phyloP scores from a whole-genome alignment of 805 yeast species.

The Citeromyces nyonsensis region DNA sequence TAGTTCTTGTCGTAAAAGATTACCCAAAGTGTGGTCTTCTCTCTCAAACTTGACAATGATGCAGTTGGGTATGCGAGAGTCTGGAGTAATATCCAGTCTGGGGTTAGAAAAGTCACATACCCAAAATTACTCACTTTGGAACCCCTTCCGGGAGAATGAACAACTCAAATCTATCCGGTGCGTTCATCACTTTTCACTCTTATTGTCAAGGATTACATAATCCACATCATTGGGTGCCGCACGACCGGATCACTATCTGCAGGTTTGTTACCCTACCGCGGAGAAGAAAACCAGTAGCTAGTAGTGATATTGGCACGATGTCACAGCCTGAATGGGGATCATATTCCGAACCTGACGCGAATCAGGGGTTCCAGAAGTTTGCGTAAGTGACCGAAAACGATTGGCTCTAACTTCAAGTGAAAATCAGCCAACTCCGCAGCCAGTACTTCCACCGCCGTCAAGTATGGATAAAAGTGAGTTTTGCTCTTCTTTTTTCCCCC shows the following conservation, averaged over 20 bases:
- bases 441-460: slow-evolving; percentile 45
- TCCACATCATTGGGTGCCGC: background rate
- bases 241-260: background rate
- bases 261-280: background rate
- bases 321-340: background rate
- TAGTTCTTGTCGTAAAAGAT: slow-evolving; percentile 74
- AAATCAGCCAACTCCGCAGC: slow-evolving; percentile 34
- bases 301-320: background rate
- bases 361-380: background rate
- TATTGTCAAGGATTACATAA: too few relatives aligned
- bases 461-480: slow-evolving; percentile 30
- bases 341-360: background rate
- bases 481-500: background rate
- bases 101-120: background rate
- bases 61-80: slow-evolving; percentile 89
- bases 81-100: slow-evolving; percentile 78
- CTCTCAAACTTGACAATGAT: slow-evolving; percentile 86
- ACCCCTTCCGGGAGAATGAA: slow-evolving; percentile 97
- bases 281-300: background rate
- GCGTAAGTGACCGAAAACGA: slow-evolving; percentile 1
- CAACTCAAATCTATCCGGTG: slow-evolving; percentile 97
- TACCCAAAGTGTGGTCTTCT: slow-evolving; percentile 95
- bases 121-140: slow-evolving; percentile 45
- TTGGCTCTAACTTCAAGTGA: too few relatives aligned
- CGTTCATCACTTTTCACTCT: slow-evolving; percentile 50